Base-by-base conservation (phyloP, 1,139 yeast species). In the Yamadazyma songkhlaensis region DNA sequence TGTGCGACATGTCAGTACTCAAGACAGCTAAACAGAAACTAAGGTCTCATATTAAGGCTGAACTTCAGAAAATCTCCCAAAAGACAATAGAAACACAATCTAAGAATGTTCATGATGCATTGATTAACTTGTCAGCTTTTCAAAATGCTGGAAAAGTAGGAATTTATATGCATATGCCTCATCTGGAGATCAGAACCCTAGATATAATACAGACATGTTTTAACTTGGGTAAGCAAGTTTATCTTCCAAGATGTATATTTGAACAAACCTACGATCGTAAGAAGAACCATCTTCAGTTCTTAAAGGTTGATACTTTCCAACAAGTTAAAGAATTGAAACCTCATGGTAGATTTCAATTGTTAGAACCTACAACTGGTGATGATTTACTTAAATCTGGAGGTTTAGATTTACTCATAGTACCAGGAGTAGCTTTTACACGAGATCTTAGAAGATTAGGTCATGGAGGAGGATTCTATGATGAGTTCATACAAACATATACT, bases 401-500 rank as follows among this genome's bases (percentile, higher is more conserved):
- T 0, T 59, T 92, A 23, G 97, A 90, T 49, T 52, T 89, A 21
- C 65, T 92, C 7, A 60, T 92, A 2, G 67, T 92, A 0, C 98
- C 97, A 0, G 97, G 95, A 0, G 82, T 92, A 1, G 96, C 88
- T 1, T 90, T 87, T 55, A 72, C 84, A 3, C 48, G 43, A 1
- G 37, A 49, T 7, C 77, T 81, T 35, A 63, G 68, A 25, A 60
- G 98, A 40, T 57, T 92, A 38, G 98, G 97, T 0, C 96, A 89
- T 56, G 98, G 98, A 1, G 94, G 83, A 9, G 98, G 97, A 0
- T 89, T 77, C 58, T 92, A 92, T 57, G 97, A 92, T 57, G 87
- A 82, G 47, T 90, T 78, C 54, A 68, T 88, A 28, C 62, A 66
- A 27, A 63, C 81, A 31, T 81, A 80, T 50, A 36, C 50, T n/a